Evolutionary conservation across 108 stramenopile species (phyloP).

Genomic region (Cyclostephanos tholiformis): DNA sequence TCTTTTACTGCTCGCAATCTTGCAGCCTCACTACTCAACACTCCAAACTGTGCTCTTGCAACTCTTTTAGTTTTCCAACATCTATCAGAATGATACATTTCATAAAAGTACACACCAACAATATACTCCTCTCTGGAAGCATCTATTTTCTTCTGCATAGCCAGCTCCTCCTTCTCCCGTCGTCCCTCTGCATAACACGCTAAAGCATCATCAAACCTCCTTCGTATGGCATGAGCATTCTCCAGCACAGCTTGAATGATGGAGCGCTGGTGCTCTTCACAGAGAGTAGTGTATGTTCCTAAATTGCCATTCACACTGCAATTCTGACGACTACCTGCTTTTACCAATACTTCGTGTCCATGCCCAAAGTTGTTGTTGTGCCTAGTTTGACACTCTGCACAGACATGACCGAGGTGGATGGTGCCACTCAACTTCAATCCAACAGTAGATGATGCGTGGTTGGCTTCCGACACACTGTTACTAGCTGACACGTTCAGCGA

Average conservation of each 20-base stretch:
- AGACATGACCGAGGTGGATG: too few relatives aligned
- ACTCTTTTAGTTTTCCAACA: conserved; percentile 20
- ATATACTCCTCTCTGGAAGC: conserved; percentile 10
- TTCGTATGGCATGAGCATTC: too few relatives aligned
- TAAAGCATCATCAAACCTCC: conserved; percentile 17
- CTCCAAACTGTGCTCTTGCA: too few relatives aligned
- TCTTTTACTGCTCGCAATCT: too few relatives aligned
- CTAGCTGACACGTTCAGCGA: background rate
- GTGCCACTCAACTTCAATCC: too few relatives aligned
- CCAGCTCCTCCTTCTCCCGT: conserved; percentile 8
- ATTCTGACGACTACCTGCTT: background rate
- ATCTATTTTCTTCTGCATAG: conserved; percentile 13
- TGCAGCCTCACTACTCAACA: too few relatives aligned
- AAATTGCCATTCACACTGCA: background rate
- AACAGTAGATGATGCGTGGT: too few relatives aligned
- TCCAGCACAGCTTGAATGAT: background rate
- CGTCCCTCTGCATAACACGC: background rate
- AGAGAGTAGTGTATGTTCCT: background rate
- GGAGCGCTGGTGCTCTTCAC: background rate
- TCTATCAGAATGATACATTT: conserved; percentile 13
- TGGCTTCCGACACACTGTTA: background rate
- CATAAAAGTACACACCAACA: too few relatives aligned
- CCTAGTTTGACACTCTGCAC: too few relatives aligned
- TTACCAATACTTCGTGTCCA: background rate
- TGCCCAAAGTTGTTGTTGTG: background rate